phyloP scores from a whole-genome alignment of 1,139 yeast genomes.

The Torulaspora globosa region DNA sequence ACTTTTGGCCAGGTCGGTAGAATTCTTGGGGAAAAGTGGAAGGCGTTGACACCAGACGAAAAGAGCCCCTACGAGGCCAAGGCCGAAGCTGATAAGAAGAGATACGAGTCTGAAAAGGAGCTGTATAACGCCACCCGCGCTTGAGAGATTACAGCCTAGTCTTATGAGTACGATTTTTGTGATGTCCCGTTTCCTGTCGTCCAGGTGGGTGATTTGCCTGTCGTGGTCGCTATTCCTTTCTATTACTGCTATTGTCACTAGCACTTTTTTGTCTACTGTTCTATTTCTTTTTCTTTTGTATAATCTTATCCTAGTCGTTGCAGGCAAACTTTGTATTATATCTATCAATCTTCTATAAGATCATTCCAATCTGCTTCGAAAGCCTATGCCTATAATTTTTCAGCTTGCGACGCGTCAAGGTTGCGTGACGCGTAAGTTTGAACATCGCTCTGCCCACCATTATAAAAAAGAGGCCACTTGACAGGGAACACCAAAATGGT shows the following conservation, averaged over 20 bases:
- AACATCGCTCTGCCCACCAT: background rate
- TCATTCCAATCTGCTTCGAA: constrained; percentile 1
- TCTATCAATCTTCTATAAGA: constrained; percentile 2
- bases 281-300: constrained; percentile 4
- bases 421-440: constrained; percentile 9
- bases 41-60: constrained; percentile 75
- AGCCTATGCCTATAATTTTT: background rate
- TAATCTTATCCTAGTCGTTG: constrained; percentile 6
- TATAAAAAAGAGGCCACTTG: constrained; percentile 4
- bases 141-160: constrained; percentile 1
- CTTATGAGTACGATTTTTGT: background rate
- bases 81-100: constrained; percentile 94
- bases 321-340: constrained; percentile 7
- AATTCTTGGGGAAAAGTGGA: constrained; percentile 94
- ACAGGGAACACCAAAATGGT: no score
- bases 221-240: constrained; percentile 6
- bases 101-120: constrained; percentile 95
- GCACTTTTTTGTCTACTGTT: constrained; percentile 4
- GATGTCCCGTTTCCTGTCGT: background rate
- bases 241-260: constrained; percentile 6
- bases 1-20: constrained; percentile 90
- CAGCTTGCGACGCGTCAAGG: constrained; percentile 6
- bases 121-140: constrained; percentile 58
- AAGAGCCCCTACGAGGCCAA: constrained; percentile 86
- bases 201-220: no score